phyloP scores from a whole-genome alignment of 2,329 filamentous ascomycete genomes.

The Fusarium penzigii region DNA sequence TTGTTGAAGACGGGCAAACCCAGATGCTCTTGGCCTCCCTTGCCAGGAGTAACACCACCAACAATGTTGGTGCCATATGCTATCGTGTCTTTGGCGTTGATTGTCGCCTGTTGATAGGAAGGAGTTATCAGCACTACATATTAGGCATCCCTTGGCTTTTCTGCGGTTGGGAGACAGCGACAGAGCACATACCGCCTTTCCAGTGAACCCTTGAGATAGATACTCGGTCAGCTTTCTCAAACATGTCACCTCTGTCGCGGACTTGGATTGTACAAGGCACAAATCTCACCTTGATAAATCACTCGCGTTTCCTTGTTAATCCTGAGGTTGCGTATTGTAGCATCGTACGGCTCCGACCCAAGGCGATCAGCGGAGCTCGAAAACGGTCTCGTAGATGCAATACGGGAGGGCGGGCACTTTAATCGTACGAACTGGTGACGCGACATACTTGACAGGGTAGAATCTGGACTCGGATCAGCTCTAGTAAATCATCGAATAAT shows the following conservation, averaged over 20 bases:
- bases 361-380: too few species aligned
- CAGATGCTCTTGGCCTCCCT: slow-evolving; percentile 36
- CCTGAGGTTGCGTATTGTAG: slow-evolving; percentile 33
- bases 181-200: slow-evolving; percentile 35
- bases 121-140: too few species aligned
- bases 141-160: slow-evolving; percentile 1
- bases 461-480: too few species aligned
- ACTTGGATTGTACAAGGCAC: too few species aligned
- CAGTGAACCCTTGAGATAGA: slow-evolving; percentile 40
- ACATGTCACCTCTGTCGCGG: not conserved
- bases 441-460: too few species aligned
- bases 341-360: slow-evolving; percentile 30
- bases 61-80: slow-evolving; percentile 40
- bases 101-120: slow-evolving; percentile 39
- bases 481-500: too few species aligned
- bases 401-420: too few species aligned
- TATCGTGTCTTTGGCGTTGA: slow-evolving; percentile 41
- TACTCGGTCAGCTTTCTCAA: not conserved
- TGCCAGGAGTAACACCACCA: slow-evolving; percentile 40
- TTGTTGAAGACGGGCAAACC: slow-evolving; percentile 38
- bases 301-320: slow-evolving; percentile 32
- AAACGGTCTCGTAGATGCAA: too few species aligned
- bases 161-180: too few species aligned
- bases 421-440: too few species aligned
- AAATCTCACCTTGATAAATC: slow-evolving; percentile 38